Percentiles rank a stretch among this genome's conserved stretches.
phyloP scores from a whole-genome alignment of 768 basidiomycete species.

The Clavulina sp. region DNA sequence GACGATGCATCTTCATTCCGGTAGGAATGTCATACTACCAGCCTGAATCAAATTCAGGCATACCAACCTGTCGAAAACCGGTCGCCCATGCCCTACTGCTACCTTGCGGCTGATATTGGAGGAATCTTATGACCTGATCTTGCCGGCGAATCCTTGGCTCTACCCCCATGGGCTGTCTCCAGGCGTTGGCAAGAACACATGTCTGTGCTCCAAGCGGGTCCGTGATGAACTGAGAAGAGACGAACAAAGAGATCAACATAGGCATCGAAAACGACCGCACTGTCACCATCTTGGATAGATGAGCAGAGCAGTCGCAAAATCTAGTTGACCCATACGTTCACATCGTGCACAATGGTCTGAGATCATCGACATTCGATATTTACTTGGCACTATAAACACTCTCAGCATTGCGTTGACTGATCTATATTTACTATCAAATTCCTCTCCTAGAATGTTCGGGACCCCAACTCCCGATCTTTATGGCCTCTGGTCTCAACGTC shows the following conservation, averaged over 20 bases:
- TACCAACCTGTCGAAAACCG: constrained; percentile 44
- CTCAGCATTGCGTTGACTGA: constrained; percentile 9
- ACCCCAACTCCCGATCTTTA: constrained; percentile 28
- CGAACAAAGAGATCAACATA: too few relatives aligned
- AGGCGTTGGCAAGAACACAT: too few relatives aligned
- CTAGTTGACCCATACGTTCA: constrained; percentile 38
- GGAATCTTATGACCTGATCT: too few relatives aligned
- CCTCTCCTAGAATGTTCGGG: constrained; percentile 2
- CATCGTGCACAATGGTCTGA: constrained; percentile 16
- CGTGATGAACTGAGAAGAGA: too few relatives aligned
- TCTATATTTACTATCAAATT: constrained; percentile 11
- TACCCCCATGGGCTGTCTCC: too few relatives aligned
- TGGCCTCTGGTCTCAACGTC: constrained; percentile 28
- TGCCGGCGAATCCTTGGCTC: too few relatives aligned
- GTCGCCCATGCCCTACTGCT: constrained; percentile 10
- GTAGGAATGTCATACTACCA: constrained; percentile 89
- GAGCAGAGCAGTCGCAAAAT: too few relatives aligned
- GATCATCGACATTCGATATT: constrained; percentile 39
- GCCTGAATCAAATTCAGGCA: constrained; percentile 74
- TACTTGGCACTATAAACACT: neutral
- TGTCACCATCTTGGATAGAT: too few relatives aligned
- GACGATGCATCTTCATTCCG: constrained; percentile 15
- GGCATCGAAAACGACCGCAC: too few relatives aligned
- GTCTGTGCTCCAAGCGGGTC: too few relatives aligned
- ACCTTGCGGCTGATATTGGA: constrained; percentile 59